Evolutionary conservation across 2,329 filamentous ascomycete genomes (phyloP), one percentile per base, ranked within the genome.

Genomic region (Fusarium sarcochroum): DNA sequence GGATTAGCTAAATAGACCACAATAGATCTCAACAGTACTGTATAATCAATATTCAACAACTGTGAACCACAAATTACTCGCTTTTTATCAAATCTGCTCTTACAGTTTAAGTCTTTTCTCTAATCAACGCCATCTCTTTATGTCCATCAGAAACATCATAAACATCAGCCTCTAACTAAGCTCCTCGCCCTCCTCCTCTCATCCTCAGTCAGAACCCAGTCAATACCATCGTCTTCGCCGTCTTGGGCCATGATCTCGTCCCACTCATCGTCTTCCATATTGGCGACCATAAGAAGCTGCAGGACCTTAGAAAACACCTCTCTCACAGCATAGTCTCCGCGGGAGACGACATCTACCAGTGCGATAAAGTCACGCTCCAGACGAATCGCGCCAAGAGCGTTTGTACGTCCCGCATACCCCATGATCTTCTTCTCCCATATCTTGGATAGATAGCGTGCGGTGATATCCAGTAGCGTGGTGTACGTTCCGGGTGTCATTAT

Each of bases 211-310:
- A 94, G 73, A 45, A 90, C 86, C 91, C 91, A 94, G 50, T 86
- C 84, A 75, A 96, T 89, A 13, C 87, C 91, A 49, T 87, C 90
- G 14, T 70, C 67, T 47, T 89, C 87, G 35, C 82, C 84, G 32
- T 83, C 80, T 23, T 77, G 61, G 40, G 85, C 80, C 8, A 79
- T 75, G 38, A 94, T 79, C 78, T 96, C 93, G 47, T 95, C 92
- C 92, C 94, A 97, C 80, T 98, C 95, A 59, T 98, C 94, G 34
- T 96, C 93, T 77, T 98, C 94, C 93, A 98, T 97, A 72, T 94
- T 95, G 76, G 95, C 90, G 17, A 97, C 89, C 84, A 97, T 89
- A 58, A 92, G 88, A 73, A 97, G 90, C 84, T 98, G 93, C 61
- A 86, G 85, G 59, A 92, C 92, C 74, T 90, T 88, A 27, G 86